A percentile compares a stretch with the other conserved stretches of the same genome.
Conservation (phyloP, 2,329 filamentous ascomycete genomes). For the Onygenales sp. region DNA sequence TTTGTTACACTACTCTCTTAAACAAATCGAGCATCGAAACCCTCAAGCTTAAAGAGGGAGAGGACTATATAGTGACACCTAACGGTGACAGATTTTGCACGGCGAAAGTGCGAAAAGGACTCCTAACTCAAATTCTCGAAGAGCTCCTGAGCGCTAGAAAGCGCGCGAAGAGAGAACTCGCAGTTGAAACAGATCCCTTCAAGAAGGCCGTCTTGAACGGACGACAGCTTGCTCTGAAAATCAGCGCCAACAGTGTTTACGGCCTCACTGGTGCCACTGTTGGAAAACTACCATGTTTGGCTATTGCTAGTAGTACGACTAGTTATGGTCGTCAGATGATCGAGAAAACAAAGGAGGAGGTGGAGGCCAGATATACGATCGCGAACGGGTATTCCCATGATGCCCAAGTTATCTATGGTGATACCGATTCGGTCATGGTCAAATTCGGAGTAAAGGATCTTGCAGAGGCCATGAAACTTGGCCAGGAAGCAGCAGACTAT, state of each 20-base stretch:
- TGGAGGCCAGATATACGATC: constrained; percentile 80
- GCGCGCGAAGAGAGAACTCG: constrained; percentile 83
- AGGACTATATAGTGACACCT: constrained; percentile 93
- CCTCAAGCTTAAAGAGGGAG: constrained; percentile 68
- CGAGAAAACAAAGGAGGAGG: constrained; percentile 93
- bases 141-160: constrained; percentile 89
- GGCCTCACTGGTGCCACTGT: constrained; percentile 93
- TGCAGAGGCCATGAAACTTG: constrained; percentile 82
- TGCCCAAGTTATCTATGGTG: constrained; percentile 94
- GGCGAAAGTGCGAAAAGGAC: constrained; percentile 75
- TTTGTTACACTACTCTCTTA: constrained; percentile 91
- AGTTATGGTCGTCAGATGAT: constrained; percentile 98
- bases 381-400: constrained; percentile 92
- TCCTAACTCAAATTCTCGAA: constrained; percentile 90
- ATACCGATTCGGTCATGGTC: constrained; percentile 99
- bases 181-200: constrained; percentile 84
- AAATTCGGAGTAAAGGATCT: constrained; percentile 91
- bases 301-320: constrained; percentile 93
- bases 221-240: constrained; percentile 88
- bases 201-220: constrained; percentile 97
- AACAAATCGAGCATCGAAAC: constrained; percentile 70
- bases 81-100: constrained; percentile 93
- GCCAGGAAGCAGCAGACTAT: constrained; percentile 80
- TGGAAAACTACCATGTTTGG: constrained; percentile 87
- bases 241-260: constrained; percentile 97